Evolutionary conservation across 768 basidiomycete species (phyloP).

Genomic region (Crepidotus variabilis): DNA sequence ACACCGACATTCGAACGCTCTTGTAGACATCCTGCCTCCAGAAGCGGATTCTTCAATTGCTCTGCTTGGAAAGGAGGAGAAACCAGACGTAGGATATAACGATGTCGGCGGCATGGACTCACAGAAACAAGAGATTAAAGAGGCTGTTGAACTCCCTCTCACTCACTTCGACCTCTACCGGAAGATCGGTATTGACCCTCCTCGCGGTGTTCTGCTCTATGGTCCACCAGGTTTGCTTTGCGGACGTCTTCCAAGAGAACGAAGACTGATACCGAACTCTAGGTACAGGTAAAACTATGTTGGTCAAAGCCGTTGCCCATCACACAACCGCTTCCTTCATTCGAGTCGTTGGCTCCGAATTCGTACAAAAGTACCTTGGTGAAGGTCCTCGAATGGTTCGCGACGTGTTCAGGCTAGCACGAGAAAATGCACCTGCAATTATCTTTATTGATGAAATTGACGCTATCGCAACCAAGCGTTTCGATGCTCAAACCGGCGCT

Average conservation of each 20-base stretch:
- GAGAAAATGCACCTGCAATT: constrained; percentile 96
- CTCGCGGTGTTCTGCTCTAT: constrained; percentile 93
- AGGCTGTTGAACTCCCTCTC: constrained; percentile 94
- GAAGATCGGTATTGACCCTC: constrained; percentile 99
- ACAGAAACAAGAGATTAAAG: constrained; percentile 98
- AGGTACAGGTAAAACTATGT: constrained; percentile 99
- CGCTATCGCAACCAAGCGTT: constrained; percentile 98
- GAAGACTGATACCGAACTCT: too few relatives aligned
- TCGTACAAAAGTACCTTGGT: constrained; percentile 98
- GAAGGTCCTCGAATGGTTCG: constrained; percentile 99
- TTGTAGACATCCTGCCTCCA: constrained; percentile 97
- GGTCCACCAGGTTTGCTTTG: constrained; percentile 81
- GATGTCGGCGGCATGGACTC: constrained; percentile 97
- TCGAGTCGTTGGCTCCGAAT: constrained; percentile 96
- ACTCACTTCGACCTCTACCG: constrained; percentile 98
- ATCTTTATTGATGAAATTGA: constrained; percentile 99
- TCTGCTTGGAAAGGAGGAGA: constrained; percentile 93
- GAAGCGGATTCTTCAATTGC: constrained; percentile 97
- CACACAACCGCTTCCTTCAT: constrained; percentile 98
- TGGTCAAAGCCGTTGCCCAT: constrained; percentile 98
- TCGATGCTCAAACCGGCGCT: constrained; percentile 98
- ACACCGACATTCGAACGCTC: constrained; percentile 96
- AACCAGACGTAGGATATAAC: constrained; percentile 88
- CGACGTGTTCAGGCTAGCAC: constrained; percentile 95
- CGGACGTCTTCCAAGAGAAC: too few relatives aligned